Base-by-base conservation (phyloP, 495 filamentous ascomycete genomes). In the Daldinia grandis region DNA sequence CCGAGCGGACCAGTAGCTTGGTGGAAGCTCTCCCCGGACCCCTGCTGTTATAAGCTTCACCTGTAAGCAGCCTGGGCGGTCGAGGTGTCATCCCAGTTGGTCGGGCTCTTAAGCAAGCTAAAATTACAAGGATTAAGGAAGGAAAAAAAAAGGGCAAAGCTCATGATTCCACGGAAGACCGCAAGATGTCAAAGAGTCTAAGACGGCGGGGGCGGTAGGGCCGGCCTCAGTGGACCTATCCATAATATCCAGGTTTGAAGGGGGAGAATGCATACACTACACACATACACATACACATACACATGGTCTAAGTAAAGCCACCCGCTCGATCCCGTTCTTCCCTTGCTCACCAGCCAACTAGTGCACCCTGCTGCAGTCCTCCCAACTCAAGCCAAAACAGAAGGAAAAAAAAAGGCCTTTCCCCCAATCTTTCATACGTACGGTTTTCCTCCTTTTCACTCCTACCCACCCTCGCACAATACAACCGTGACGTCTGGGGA, bases 391-490 rank as follows among this genome's bases (percentile, higher is more conserved):
- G 31, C 25, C 53, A 44, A 53, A 53, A 53, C 4, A 30, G 14
- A 53, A 53, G 49, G 5, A 28, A 27, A 28, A 31, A 59, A 59
- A 68, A 64, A 68, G 42, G 64, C 31, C 59, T 47, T 33, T 58
- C 35, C 42, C n/a, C 53, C 14, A 35, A 33, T 60, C 49, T 66
- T 53, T 55, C 56, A 74, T 50, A 63, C 56, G 55, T 65, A 50
- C 66, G 59, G 49, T 5, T 58, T 51, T 66, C 24, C 37, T 56
- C 33, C 54, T 61, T 54, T 47, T 62, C 55, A 69, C 57, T 72
- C 62, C 67, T 42, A 66, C 62, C 71, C 71, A 74, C 71, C 71
- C 53, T 74, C 71, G 71, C 67, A 62, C 71, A 71, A 70, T 74
- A 70, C 67, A 59, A 66, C 71, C 53, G 66, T 69, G 57, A 62